These are phyloP conservation scores for Microcyclospora pomicola DNA, from an alignment of 2,329 filamentous ascomycete species.

Conservation along the genomic window DNA sequence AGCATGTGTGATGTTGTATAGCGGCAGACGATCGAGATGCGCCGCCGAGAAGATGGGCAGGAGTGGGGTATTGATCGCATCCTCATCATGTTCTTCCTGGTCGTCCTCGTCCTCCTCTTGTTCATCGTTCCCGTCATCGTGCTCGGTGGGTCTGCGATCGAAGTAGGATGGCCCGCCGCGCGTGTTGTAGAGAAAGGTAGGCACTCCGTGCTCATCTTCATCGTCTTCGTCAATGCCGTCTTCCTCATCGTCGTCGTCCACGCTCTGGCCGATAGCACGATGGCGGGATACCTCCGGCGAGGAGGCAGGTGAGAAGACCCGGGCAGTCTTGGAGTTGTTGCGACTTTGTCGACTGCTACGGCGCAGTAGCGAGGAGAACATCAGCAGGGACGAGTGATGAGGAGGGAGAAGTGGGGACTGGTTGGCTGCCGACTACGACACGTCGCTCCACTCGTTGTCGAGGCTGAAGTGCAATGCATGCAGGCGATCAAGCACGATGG, in stretches of 20 bases:
- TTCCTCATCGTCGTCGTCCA: constrained; percentile 6
- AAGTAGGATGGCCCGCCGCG: constrained; percentile 8
- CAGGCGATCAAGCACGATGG: too few species aligned
- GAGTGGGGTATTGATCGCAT: constrained; percentile 36
- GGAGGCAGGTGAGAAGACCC: constrained; percentile 4
- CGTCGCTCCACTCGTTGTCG: too few species aligned
- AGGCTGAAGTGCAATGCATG: too few species aligned
- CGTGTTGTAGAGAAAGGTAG: constrained; percentile 4
- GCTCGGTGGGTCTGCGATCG: constrained; percentile 2
- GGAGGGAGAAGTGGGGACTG: constrained; percentile 9
- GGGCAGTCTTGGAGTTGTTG: constrained; percentile 1
- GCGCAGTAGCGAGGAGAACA: constrained; percentile 5
- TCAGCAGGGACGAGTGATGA: neutral
- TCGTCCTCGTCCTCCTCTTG: constrained; percentile 28
- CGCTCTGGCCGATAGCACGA: constrained; percentile 11
- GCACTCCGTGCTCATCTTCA: constrained; percentile 11
- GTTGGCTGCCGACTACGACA: neutral
- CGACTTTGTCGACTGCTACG: constrained; percentile 1
- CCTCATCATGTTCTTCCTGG: constrained; percentile 31
- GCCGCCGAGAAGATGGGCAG: constrained; percentile 70
- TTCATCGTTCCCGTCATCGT: constrained; percentile 24
- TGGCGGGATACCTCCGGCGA: constrained; percentile 16
- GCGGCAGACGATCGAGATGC: constrained; percentile 69
- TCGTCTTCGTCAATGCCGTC: constrained; percentile 11
- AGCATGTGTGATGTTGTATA: constrained; percentile 81